A percentile compares a stretch with the other conserved stretches of the same genome.
These are phyloP conservation scores for Venturia oleaginea DNA, from an alignment of 2,329 filamentous ascomycete species.

Conservation along the genomic window DNA sequence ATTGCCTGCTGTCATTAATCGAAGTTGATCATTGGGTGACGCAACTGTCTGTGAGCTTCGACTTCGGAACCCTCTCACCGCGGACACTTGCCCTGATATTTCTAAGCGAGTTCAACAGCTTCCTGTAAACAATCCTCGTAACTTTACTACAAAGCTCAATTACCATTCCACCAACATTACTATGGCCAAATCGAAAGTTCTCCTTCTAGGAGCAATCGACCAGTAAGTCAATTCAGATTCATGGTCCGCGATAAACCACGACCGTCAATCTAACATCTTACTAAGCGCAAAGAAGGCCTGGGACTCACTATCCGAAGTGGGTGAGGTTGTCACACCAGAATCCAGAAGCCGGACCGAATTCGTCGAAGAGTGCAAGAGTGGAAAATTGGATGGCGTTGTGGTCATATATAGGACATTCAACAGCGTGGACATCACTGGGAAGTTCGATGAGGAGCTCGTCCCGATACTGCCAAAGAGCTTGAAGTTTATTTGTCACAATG, in stretches of 20 bases:
- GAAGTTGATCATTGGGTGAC: background rate
- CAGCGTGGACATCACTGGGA: slow-evolving; percentile 56
- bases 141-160: background rate
- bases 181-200: slow-evolving; percentile 46
- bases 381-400: slow-evolving; percentile 55
- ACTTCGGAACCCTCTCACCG: background rate
- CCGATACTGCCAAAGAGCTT: slow-evolving; percentile 33
- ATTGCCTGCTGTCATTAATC: background rate
- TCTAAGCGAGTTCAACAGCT: background rate
- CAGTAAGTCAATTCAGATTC: slow-evolving; percentile 41
- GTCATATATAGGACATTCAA: slow-evolving; percentile 64
- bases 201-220: slow-evolving; percentile 54
- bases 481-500: slow-evolving; percentile 35
- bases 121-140: background rate
- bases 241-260: background rate
- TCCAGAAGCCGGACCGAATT: slow-evolving; percentile 58
- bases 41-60: background rate
- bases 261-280: background rate
- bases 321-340: slow-evolving; percentile 55
- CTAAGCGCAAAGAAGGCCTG: slow-evolving; percentile 56
- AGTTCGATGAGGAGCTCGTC: slow-evolving; percentile 62
- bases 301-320: slow-evolving; percentile 51
- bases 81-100: background rate
- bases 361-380: slow-evolving; percentile 56
- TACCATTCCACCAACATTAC: background rate